Percentiles rank a stretch among this genome's conserved stretches.
phyloP scores from a whole-genome alignment of 257 asterid genomes.

The Verbena officinalis region DNA sequence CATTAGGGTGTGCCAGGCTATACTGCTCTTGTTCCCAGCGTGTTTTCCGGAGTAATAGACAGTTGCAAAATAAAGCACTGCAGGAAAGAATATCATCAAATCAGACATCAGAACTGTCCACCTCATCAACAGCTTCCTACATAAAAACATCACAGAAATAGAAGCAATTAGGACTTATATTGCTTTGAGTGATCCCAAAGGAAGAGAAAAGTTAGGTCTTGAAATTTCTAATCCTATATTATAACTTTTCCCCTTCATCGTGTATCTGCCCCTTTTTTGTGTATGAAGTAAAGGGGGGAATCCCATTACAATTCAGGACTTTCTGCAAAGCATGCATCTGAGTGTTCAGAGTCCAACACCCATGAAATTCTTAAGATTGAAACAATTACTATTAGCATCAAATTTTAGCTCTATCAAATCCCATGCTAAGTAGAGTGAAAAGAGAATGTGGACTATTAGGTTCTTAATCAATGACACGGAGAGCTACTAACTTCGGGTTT shows the following conservation, averaged over 20 bases:
- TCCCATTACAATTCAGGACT: not conserved
- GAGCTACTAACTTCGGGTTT: constrained; percentile 6
- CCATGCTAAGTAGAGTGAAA: not conserved
- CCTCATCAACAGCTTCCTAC: constrained; percentile 99
- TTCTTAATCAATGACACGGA: not conserved
- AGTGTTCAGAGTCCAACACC: constrained; percentile 5
- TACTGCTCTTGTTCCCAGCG: constrained; percentile 38
- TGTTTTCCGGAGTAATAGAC: constrained; percentile 56
- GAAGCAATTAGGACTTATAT: constrained; percentile 23
- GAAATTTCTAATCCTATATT: constrained; percentile 14
- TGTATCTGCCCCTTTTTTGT: not conserved
- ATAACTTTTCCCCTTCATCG: constrained; percentile 1
- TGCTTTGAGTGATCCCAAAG: constrained; percentile 1
- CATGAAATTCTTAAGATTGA: not conserved
- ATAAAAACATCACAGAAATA: constrained; percentile 36
- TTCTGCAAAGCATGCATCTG: not conserved
- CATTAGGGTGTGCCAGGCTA: constrained; percentile 77
- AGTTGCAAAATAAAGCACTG: constrained; percentile 65
- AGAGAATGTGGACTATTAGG: not conserved
- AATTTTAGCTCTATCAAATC: constrained; percentile 12
- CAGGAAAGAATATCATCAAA: constrained; percentile 89
- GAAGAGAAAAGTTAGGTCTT: not conserved
- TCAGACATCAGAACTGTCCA: constrained; percentile 96
- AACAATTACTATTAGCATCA: not conserved
- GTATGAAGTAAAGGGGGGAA: not conserved